A percentile compares a stretch with the other conserved stretches of the same genome.
These are phyloP conservation scores for Naganishia friedmannii DNA, from an alignment of 768 basidiomycete species.

Conservation along the genomic window DNA sequence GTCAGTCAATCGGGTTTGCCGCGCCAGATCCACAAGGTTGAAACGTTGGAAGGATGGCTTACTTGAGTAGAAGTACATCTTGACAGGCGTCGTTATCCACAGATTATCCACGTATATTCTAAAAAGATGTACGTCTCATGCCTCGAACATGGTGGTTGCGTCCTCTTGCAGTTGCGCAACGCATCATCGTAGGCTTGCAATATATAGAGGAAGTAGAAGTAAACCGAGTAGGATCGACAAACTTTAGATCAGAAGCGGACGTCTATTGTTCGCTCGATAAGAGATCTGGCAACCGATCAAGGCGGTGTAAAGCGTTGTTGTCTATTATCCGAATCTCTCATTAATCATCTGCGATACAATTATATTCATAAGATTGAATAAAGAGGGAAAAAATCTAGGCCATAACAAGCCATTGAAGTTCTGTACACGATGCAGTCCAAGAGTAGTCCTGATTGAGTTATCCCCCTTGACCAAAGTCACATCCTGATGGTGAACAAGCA, in stretches of 20 bases:
- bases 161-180: too few species aligned
- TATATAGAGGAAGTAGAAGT: too few species aligned
- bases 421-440: conserved; percentile 45
- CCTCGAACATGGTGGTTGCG: too few species aligned
- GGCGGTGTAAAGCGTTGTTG: not conserved
- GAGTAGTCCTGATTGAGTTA: conserved; percentile 55
- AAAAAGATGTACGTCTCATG: too few species aligned
- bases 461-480: conserved; percentile 32
- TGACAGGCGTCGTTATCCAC: not conserved
- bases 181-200: too few species aligned
- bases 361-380: not conserved
- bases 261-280: conserved; percentile 18
- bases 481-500: conserved; percentile 16
- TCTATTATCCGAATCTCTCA: not conserved
- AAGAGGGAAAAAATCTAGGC: conserved; percentile 48
- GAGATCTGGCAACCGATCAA: conserved; percentile 6
- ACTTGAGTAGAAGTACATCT: conserved; percentile 23
- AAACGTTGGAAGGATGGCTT: not conserved
- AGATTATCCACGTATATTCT: too few species aligned
- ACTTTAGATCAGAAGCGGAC: not conserved
- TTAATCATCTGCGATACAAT: not conserved
- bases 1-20: not conserved
- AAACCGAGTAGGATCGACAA: too few species aligned
- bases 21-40: too few species aligned
- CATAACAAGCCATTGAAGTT: conserved; percentile 40